phyloP scores from a whole-genome alignment of 1,284 basidiomycete species.

The Sporisorium graminicola region DNA sequence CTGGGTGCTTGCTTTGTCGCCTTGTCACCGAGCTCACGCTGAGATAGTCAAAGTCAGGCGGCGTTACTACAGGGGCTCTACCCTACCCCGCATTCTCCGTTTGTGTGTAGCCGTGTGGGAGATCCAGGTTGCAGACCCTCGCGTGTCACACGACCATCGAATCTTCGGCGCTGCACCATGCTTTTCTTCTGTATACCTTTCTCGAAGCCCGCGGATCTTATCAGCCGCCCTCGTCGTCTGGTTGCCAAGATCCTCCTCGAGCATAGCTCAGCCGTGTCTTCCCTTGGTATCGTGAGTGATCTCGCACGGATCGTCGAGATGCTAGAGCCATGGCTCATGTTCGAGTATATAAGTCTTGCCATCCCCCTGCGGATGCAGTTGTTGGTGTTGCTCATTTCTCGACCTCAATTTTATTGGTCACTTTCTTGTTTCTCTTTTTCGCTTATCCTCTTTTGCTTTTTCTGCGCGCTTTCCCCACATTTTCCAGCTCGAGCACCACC shows the following conservation, averaged over 20 bases:
- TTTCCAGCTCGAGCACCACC: background rate
- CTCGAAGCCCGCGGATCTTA: background rate
- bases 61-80: no score
- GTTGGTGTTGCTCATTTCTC: no score
- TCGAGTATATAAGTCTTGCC: background rate
- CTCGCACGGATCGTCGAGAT: background rate
- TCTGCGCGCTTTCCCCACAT: background rate
- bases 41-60: background rate
- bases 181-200: background rate
- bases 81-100: background rate
- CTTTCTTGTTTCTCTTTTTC: background rate
- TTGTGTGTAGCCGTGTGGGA: background rate
- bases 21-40: background rate
- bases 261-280: background rate
- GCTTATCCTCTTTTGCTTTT: no score
- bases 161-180: background rate
- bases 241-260: background rate
- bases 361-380: no score
- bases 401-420: background rate
- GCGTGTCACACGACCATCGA: background rate
- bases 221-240: background rate
- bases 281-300: background rate
- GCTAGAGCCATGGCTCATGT: background rate
- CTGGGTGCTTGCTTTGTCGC: background rate
- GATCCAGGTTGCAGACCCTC: constrained; percentile 4